Evolutionary conservation across 768 basidiomycete genomes (phyloP).

Genomic region (Amanita rubescens): DNA sequence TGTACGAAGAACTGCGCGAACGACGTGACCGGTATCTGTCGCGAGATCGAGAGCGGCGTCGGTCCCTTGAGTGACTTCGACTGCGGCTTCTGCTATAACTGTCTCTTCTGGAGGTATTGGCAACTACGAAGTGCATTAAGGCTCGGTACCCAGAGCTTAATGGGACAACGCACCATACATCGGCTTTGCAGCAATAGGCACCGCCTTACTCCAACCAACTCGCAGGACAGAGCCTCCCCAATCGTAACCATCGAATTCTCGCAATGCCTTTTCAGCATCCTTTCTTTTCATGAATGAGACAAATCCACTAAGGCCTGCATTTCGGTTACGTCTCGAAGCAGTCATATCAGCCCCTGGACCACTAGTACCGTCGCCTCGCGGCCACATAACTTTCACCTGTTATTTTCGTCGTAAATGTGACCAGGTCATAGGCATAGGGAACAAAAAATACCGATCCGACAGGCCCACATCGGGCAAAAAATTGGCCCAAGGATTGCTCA

Average conservation of each 20-base stretch:
- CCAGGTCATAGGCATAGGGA: neutral
- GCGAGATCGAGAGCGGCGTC: constrained; percentile 34
- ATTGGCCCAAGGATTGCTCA: constrained; percentile 77
- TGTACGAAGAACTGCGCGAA: constrained; percentile 43
- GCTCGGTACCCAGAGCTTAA: no score
- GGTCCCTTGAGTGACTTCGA: constrained; percentile 33
- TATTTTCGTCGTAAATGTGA: neutral
- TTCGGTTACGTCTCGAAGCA: constrained; percentile 59
- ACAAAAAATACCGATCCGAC: constrained; percentile 71
- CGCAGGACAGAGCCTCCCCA: constrained; percentile 88
- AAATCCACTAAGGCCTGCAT: constrained; percentile 84
- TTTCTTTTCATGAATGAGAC: constrained; percentile 93
- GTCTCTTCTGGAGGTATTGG: constrained; percentile 3
- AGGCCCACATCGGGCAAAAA: constrained; percentile 90
- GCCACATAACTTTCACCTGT: constrained; percentile 98
- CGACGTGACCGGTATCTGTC: constrained; percentile 33
- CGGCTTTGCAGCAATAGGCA: constrained; percentile 72
- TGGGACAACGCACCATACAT: constrained; percentile 59
- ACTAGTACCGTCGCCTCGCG: constrained; percentile 64
- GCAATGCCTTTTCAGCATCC: constrained; percentile 84
- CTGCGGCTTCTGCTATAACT: constrained; percentile 25
- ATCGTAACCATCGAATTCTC: constrained; percentile 87
- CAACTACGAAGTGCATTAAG: neutral
- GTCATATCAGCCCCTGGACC: constrained; percentile 78
- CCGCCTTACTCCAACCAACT: constrained; percentile 97